phyloP scores from a whole-genome alignment of 106 monocot genomes.

The Chionographis japonica region DNA sequence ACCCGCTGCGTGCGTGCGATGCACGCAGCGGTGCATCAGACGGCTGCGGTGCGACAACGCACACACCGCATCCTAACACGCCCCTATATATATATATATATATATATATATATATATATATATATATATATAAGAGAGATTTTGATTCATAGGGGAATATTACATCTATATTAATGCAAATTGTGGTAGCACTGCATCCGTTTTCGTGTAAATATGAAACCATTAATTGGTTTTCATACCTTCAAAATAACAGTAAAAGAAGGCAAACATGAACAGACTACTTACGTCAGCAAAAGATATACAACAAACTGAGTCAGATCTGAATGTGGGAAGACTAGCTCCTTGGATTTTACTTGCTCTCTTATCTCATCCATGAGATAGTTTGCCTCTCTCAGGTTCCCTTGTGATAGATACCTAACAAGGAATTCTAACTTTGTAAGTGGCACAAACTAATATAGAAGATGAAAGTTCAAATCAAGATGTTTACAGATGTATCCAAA shows the following conservation, averaged over 20 bases:
- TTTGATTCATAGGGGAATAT: too few relatives aligned
- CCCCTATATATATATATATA: too few relatives aligned
- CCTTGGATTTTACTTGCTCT: slow-evolving; percentile 37
- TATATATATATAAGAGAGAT: too few relatives aligned
- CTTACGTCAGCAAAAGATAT: slow-evolving; percentile 83
- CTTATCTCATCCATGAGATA: slow-evolving; percentile 66
- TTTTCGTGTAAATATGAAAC: background rate
- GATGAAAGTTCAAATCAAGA: slow-evolving; percentile 5
- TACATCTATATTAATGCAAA: too few relatives aligned
- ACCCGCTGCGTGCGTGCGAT: too few relatives aligned
- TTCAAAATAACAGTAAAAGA: background rate
- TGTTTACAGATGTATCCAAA: background rate
- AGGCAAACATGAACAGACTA: background rate
- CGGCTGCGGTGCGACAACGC: too few relatives aligned
- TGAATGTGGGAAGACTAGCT: slow-evolving; percentile 56
- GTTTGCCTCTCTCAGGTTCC: slow-evolving; percentile 87
- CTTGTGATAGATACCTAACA: slow-evolving; percentile 84
- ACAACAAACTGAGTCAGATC: slow-evolving; percentile 68
- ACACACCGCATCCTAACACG: too few relatives aligned
- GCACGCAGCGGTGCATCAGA: too few relatives aligned
- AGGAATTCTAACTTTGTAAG: slow-evolving; percentile 1
- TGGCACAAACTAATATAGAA: background rate
- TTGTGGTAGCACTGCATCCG: too few relatives aligned
- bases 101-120: too few relatives aligned
- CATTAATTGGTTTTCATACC: background rate